Evolutionary conservation across 345 rosid genomes (phyloP), one percentile per base, ranked within the genome.

Genomic region (Moricandia arvensis): DNA sequence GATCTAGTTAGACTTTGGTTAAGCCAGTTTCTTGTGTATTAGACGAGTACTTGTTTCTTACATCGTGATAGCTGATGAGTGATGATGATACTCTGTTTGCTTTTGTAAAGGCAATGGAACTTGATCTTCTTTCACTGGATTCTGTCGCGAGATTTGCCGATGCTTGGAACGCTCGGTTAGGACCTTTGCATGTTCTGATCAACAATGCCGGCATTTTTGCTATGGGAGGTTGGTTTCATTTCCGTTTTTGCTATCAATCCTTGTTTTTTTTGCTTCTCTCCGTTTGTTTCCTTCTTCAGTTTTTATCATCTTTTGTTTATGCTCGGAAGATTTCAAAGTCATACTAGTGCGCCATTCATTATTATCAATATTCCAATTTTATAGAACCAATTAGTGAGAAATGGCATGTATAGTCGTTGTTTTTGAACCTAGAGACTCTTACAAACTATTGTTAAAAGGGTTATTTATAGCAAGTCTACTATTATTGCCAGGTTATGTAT

Each of bases 151-250:
- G 74, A 73, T 93, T 95, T 76, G 90, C 98, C 9, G 85, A 85
- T 45, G 85, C 90, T 17, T 93, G 94, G 94, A 95, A 93, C 78
- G 79, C 87, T 0, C 89, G 90, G 17, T 77, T 74, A 49, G 85
- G 87, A 70, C 98, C 97, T 75, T 79, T 95, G 82, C 91, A 95
- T 69, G 94, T 87, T 82, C 98, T 95, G 16, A 89, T 95, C 55
- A 95, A 95, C 75, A 95, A 93, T 77, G 99, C 99, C 3, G 99
- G 97, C 60, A 87, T 95, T 63, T 95, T 95, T 84, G 85, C 99
- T 1, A 79, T 79, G 82, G 82, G 82, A 73, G 82, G 82, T 79
- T 62, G 7, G 79, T 62, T 68, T 54, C 43, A 6, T 68, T 72
- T 0, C 62, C 12, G 26, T 34, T 11, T 66, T 49, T 3, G 63